These are phyloP conservation scores for Golubevia sp. DNA, from an alignment of 1,284 basidiomycete genomes.

Conservation along the genomic window DNA sequence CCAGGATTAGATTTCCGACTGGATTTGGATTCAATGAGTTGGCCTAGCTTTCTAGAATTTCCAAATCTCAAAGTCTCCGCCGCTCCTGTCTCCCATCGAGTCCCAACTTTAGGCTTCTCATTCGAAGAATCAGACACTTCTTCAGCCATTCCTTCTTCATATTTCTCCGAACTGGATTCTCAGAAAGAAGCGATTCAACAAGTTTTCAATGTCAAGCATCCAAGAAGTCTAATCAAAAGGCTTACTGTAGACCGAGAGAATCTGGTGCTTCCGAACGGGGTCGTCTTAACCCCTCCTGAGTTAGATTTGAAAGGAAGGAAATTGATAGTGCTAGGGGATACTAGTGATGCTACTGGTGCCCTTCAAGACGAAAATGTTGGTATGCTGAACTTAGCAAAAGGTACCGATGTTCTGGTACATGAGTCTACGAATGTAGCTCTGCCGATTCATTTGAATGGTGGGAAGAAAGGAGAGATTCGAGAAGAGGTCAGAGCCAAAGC, in stretches of 20 bases:
- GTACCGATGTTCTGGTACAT: constrained; percentile 50
- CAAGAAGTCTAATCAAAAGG: constrained; percentile 35
- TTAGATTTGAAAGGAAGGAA: constrained; percentile 46
- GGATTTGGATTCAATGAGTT: constrained; percentile 29
- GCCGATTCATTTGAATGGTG: constrained; percentile 20
- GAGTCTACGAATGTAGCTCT: constrained; percentile 56
- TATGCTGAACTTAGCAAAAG: constrained; percentile 18
- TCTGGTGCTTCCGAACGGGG: constrained; percentile 46
- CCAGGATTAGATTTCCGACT: constrained; percentile 39
- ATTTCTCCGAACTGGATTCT: constrained; percentile 29
- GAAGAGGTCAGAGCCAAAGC: constrained; percentile 32
- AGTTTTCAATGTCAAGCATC: constrained; percentile 37
- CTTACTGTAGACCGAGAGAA: constrained; percentile 28
- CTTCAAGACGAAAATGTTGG: constrained; percentile 12
- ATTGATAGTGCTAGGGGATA: constrained; percentile 52
- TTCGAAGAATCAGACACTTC: constrained; percentile 36
- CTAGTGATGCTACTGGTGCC: constrained; percentile 47
- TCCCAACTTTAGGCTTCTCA: constrained; percentile 51
- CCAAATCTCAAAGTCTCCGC: constrained; percentile 31
- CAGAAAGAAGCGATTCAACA: constrained; percentile 34
- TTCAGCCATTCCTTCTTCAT: constrained; percentile 10
- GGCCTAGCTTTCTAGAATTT: constrained; percentile 37
- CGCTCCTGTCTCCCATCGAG: constrained; percentile 52
- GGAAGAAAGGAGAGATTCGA: constrained; percentile 22
- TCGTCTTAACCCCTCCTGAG: constrained; percentile 34